Conservation (phyloP, 257 asterid species). For the Haberlea rhodopensis region DNA sequence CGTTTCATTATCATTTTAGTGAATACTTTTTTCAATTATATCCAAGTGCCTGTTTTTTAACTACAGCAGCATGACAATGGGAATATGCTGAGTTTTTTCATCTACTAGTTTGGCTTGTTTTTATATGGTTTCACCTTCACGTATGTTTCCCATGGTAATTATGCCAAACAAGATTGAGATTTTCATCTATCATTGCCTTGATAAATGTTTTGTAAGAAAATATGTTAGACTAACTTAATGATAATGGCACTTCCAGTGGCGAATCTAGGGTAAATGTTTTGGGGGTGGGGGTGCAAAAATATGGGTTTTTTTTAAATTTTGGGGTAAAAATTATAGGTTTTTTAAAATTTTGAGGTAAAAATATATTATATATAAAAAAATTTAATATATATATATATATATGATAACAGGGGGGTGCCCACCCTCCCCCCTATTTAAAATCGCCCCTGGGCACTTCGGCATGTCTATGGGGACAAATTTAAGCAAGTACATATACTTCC, state of each 20-base stretch:
- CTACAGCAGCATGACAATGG: not conserved
- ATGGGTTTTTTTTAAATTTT: too few relatives aligned
- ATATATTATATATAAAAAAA: too few relatives aligned
- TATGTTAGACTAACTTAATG: not conserved
- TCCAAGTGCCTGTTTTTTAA: not conserved
- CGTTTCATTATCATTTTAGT: not conserved
- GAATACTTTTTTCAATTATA: too few relatives aligned
- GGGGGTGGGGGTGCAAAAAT: too few relatives aligned
- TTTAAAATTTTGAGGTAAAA: too few relatives aligned
- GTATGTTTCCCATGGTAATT: not conserved
- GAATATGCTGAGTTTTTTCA: not conserved
- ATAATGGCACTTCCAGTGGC: not conserved
- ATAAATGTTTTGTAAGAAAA: not conserved
- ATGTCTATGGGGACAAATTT: not conserved
- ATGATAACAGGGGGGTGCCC: too few relatives aligned
- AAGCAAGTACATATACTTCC: not conserved
- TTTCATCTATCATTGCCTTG: not conserved
- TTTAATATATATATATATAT: too few relatives aligned
- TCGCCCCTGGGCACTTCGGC: not conserved
- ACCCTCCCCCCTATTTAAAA: too few relatives aligned
- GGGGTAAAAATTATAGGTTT: too few relatives aligned
- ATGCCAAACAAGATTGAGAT: not conserved
- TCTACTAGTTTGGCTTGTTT: not conserved
- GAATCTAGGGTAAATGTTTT: too few relatives aligned
- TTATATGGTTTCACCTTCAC: not conserved